These are phyloP conservation scores for Candida incommunis DNA, from an alignment of 805 yeast species.

Conservation along the genomic window DNA sequence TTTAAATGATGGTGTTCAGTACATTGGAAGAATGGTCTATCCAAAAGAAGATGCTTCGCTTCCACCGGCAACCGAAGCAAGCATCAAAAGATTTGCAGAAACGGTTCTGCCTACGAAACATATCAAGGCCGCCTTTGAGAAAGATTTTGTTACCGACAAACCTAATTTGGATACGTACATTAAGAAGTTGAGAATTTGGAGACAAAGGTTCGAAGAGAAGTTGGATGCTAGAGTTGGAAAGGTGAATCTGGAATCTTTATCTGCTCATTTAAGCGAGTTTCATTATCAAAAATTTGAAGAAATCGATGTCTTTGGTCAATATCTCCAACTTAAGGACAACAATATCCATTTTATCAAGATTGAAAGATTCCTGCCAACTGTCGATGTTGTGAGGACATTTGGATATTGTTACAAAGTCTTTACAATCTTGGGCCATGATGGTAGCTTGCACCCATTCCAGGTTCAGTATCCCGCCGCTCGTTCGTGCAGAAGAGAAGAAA, in stretches of 20 bases:
- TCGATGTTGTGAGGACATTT: slow-evolving; percentile 80
- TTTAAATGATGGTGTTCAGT: slow-evolving; percentile 85
- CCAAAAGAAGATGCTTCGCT: slow-evolving; percentile 80
- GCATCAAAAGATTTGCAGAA: slow-evolving; percentile 79
- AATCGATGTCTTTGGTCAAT: slow-evolving; percentile 95
- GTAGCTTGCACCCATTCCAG: slow-evolving; percentile 81
- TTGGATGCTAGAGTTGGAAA: slow-evolving; percentile 71
- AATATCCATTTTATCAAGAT: slow-evolving; percentile 86
- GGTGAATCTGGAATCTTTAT: slow-evolving; percentile 74
- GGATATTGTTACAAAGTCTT: slow-evolving; percentile 82
- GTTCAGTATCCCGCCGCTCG: slow-evolving; percentile 97
- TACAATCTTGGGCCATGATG: slow-evolving; percentile 87
- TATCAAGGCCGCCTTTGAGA: slow-evolving; percentile 77
- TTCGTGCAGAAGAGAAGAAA: slow-evolving; percentile 91
- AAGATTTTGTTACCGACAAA: slow-evolving; percentile 73
- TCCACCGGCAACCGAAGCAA: slow-evolving; percentile 85
- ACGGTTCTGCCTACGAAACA: slow-evolving; percentile 72
- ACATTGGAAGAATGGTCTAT: slow-evolving; percentile 69
- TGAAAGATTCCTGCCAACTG: slow-evolving; percentile 79
- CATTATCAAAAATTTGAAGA: slow-evolving; percentile 98
- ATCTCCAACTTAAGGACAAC: slow-evolving; percentile 73
- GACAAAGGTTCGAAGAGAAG: slow-evolving; percentile 82
- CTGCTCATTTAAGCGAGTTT: slow-evolving; percentile 93
- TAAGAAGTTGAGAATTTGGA: slow-evolving; percentile 74
- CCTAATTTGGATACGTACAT: slow-evolving; percentile 86